Base-by-base conservation (phyloP, 1,139 yeast species). In the Lodderomyces theae region DNA sequence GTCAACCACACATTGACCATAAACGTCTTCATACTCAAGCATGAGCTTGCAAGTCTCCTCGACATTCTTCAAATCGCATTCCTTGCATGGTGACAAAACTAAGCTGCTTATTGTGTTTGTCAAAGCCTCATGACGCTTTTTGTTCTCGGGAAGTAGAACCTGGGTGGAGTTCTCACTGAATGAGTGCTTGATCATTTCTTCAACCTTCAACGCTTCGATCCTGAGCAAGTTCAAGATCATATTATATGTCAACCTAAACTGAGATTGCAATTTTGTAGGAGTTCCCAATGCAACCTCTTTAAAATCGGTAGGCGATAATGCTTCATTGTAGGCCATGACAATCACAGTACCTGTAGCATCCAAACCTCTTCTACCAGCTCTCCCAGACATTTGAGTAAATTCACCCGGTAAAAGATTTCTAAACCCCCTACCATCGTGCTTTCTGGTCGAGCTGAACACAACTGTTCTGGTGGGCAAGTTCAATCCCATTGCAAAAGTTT, bases 321-420 rank as follows among this genome's bases (percentile, higher is more conserved):
- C 89, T 22, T 82, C 82, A 38, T 79, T 80, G 53, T 82, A 86
- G 2, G 94, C 76, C 95, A 92, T 88, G 19, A 90, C 81, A 45
- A 94, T 89, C n/a, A 94, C 98, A 0, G 96, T 90, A 54, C 98
- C 98, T 1, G 87, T 87, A 22, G 81, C 70, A 69, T 92, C 98
- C 49, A 92, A 69, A 35, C 98, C 98, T 73, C 98, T 82, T 66
- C 98, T 82, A 50, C 98, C 98, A 2, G 98, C 98, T 64, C 98
- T 79, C 40, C 98, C 98, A 0, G 97, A 90, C 98, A 94, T 92
- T 64, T 92, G 98, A 1, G 97, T 94, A 60, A 90, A 92, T 60
- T 92, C 98, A 35, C 98, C 98, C 0, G 98, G 96, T 9, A 85
- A 71, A 46, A 92, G 69, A 55, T 83, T 79, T 60, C 99, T 77